phyloP scores from a whole-genome alignment of 352 stramenopile species.

The Phytophthora melonis region DNA sequence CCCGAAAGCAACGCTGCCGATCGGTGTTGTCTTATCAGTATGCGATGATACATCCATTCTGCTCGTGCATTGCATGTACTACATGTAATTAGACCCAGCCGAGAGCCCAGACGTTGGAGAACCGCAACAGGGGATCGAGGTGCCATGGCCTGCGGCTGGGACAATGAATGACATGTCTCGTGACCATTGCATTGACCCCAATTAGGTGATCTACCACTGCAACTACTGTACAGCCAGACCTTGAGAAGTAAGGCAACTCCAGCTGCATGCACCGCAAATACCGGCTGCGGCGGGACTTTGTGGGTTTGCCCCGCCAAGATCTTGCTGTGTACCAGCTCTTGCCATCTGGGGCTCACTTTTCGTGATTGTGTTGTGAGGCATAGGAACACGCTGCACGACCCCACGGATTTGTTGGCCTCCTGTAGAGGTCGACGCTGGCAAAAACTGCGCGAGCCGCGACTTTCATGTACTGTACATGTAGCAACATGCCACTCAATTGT shows the following conservation, averaged over 20 bases:
- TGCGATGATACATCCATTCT: neutral
- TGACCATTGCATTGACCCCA: neutral
- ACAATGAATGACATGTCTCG: neutral
- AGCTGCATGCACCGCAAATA: conserved; percentile 9
- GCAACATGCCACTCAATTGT: too few relatives aligned
- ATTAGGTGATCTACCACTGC: neutral
- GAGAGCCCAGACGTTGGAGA: neutral
- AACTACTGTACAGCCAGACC: neutral
- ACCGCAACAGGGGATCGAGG: neutral
- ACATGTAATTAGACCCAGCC: too few relatives aligned
- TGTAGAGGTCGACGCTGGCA: conserved; percentile 12
- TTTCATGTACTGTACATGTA: neutral
- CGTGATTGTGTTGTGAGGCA: conserved; percentile 8
- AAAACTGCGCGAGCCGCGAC: conserved; percentile 1
- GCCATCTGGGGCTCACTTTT: conserved; percentile 8
- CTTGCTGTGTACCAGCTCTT: neutral
- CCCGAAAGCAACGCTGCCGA: neutral
- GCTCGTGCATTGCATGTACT: neutral
- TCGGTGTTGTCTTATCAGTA: neutral
- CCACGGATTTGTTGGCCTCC: neutral
- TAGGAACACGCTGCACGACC: conserved; percentile 27
- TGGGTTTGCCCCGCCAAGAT: conserved; percentile 1
- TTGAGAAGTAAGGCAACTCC: neutral
- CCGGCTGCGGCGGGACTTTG: conserved; percentile 17
- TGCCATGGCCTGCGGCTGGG: neutral